These are phyloP conservation scores for Amanita pallidorosea DNA, from an alignment of 768 basidiomycete species.

Conservation along the genomic window DNA sequence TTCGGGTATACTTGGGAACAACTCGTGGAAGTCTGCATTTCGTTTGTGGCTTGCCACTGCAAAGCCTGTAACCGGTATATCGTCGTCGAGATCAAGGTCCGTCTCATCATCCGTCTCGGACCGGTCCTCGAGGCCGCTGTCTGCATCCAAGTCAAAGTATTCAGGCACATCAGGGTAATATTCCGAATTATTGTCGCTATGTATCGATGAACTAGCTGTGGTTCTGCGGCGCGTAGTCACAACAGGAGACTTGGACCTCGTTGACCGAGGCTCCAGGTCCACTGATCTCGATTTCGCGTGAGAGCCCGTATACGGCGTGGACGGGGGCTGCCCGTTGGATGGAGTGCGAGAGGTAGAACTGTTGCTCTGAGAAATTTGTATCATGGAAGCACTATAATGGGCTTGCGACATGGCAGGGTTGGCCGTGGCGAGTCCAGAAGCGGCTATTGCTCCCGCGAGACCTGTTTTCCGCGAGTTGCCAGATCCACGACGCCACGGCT, in stretches of 20 bases:
- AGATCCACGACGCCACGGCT: conserved; percentile 28
- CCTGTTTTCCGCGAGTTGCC: conserved; percentile 37
- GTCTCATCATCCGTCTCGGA: conserved; percentile 19
- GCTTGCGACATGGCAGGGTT: conserved; percentile 38
- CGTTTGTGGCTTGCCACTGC: conserved; percentile 93
- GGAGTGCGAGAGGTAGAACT: conserved; percentile 6
- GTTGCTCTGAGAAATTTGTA: conserved; percentile 9
- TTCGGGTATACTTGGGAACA: conserved; percentile 83
- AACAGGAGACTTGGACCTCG: conserved; percentile 13
- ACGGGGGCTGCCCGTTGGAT: conserved; percentile 5
- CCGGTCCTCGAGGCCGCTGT: conserved; percentile 25
- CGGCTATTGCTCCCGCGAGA: conserved; percentile 58
- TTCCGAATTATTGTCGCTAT: conserved; percentile 23
- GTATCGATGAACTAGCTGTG: conserved; percentile 15
- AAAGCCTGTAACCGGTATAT: conserved; percentile 91
- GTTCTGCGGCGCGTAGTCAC: conserved; percentile 1
- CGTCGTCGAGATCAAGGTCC: conserved; percentile 42
- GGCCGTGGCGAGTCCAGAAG: conserved; percentile 58
- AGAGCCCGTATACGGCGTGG: conserved; percentile 3
- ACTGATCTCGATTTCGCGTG: conserved; percentile 9
- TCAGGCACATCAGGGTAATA: conserved; percentile 11
- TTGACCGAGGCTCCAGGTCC: conserved; percentile 7
- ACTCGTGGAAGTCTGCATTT: conserved; percentile 91
- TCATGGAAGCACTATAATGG: conserved; percentile 21
- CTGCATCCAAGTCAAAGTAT: conserved; percentile 24